A percentile compares a stretch with the other conserved stretches of the same genome.
Evolutionary conservation across 164 flowering plant species (phyloP).

Genomic region (Magnolia changhungtana): DNA sequence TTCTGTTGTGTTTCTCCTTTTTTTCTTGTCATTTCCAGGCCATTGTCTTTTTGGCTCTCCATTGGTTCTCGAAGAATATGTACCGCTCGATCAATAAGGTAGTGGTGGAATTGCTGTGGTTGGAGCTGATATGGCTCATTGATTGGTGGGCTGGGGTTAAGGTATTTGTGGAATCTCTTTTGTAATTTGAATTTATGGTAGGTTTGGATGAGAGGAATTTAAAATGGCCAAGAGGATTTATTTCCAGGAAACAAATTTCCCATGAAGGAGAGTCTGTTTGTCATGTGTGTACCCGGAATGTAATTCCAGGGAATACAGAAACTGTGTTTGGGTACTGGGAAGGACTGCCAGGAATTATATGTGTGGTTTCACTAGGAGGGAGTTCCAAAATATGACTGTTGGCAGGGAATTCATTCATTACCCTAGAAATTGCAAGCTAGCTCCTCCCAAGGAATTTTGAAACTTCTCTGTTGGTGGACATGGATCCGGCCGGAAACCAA

Average conservation of each 20-base stretch:
- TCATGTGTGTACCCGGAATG: background rate
- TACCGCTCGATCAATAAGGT: constrained; percentile 75
- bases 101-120: constrained; percentile 83
- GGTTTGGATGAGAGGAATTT: background rate
- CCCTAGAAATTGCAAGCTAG: too few relatives aligned
- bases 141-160: constrained; percentile 98
- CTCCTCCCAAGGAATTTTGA: too few relatives aligned
- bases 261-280: background rate
- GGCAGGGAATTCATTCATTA: too few relatives aligned
- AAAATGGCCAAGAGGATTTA: background rate
- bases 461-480: too few relatives aligned
- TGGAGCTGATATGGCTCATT: constrained; percentile 84
- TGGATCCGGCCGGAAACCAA: too few relatives aligned
- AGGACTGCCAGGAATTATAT: too few relatives aligned
- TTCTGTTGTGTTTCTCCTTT: background rate
- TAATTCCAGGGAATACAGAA: too few relatives aligned
- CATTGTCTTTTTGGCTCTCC: constrained; percentile 48
- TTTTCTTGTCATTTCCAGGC: constrained; percentile 44
- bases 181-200: background rate
- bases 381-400: too few relatives aligned
- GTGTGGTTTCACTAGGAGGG: too few relatives aligned
- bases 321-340: too few relatives aligned
- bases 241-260: background rate
- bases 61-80: constrained; percentile 65
- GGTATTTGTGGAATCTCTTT: constrained; percentile 33